Conservation (phyloP, 2,329 filamentous ascomycete species). For the Exophiala xenobiotica region DNA sequence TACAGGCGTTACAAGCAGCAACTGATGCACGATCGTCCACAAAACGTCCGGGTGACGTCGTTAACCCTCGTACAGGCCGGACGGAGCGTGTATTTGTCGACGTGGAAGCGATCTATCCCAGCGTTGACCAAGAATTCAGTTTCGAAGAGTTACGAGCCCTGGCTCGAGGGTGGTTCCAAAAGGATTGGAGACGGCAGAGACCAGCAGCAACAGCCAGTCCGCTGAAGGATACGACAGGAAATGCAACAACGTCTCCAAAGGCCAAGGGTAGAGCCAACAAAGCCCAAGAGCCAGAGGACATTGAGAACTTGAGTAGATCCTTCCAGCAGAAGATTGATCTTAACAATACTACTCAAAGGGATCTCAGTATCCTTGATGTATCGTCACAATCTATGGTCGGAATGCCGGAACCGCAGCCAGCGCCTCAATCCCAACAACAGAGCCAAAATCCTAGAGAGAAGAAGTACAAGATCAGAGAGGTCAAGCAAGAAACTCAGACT, state of each 20-base stretch:
- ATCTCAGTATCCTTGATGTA: slow-evolving; percentile 21
- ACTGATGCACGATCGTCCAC: slow-evolving; percentile 23
- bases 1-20: slow-evolving; percentile 46
- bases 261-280: slow-evolving; percentile 11
- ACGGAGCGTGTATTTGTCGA: slow-evolving; percentile 85
- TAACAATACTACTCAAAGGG: slow-evolving; percentile 5
- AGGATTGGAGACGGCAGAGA: slow-evolving; percentile 49
- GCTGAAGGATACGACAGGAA: slow-evolving; percentile 7
- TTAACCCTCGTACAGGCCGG: slow-evolving; percentile 79
- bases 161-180: slow-evolving; percentile 65
- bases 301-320: slow-evolving; percentile 28
- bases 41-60: slow-evolving; percentile 71
- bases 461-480: slow-evolving; percentile 78
- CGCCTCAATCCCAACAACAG: slow-evolving; percentile 16
- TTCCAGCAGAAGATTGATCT: slow-evolving; percentile 23
- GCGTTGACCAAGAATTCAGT: slow-evolving; percentile 72
- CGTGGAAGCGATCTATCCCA: slow-evolving; percentile 78
- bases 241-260: slow-evolving; percentile 8
- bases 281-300: slow-evolving; percentile 33
- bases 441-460: slow-evolving; percentile 50
- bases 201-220: not conserved
- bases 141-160: slow-evolving; percentile 89
- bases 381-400: slow-evolving; percentile 29
- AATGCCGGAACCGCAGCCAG: slow-evolving; percentile 29
- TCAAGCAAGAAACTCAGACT: slow-evolving; percentile 84